A percentile compares a stretch with the other conserved stretches of the same genome.
These are phyloP conservation scores for Phytophthora vignae DNA, from an alignment of 352 stramenopile species.

Conservation along the genomic window DNA sequence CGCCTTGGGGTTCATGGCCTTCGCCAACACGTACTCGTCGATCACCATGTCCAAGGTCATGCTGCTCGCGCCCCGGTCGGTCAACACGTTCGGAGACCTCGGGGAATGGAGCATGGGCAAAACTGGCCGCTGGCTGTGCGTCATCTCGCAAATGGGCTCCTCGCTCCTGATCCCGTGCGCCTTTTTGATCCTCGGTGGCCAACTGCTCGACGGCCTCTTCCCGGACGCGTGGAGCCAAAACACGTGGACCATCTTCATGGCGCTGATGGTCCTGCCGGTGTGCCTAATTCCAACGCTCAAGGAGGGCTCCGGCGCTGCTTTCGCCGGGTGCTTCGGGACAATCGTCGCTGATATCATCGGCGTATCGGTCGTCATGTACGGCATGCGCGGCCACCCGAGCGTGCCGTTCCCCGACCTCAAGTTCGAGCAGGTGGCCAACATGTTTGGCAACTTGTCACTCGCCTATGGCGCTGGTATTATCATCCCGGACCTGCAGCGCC, in stretches of 20 bases:
- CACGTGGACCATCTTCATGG: conserved; percentile 75
- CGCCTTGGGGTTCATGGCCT: conserved; percentile 66
- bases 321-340: conserved; percentile 62
- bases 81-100: conserved; percentile 66
- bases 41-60: conserved; percentile 64
- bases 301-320: conserved; percentile 59
- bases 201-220: conserved; percentile 59
- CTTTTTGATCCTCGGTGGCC: conserved; percentile 68
- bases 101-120: conserved; percentile 63
- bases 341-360: conserved; percentile 65
- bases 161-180: conserved; percentile 58
- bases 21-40: conserved; percentile 70
- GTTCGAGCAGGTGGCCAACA: conserved; percentile 61
- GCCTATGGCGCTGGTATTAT: conserved; percentile 70
- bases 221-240: conserved; percentile 53
- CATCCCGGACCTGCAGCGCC: conserved; percentile 63
- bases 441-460: conserved; percentile 72
- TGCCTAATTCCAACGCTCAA: conserved; percentile 68
- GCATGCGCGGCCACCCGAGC: conserved; percentile 58
- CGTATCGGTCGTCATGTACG: conserved; percentile 54
- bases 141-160: conserved; percentile 61
- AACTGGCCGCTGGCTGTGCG: conserved; percentile 54
- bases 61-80: conserved; percentile 51
- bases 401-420: conserved; percentile 53
- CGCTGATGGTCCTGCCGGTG: conserved; percentile 51